Base-by-base conservation (phyloP, 768 basidiomycete genomes). In the Rhizopogon sp. region DNA sequence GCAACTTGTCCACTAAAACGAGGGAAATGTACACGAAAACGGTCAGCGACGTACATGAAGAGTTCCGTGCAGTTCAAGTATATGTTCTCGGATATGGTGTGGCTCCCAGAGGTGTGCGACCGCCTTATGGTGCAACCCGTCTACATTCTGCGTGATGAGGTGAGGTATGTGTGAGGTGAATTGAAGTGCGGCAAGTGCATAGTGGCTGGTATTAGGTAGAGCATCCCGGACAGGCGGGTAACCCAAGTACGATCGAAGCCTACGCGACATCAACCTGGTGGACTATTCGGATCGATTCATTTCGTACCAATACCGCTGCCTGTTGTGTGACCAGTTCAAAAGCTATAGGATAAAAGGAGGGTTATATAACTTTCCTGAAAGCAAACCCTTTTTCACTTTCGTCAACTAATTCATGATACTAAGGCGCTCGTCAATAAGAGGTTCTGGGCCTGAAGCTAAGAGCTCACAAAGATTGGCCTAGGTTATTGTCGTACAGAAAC, bases 111-210 rank as follows among this genome's bases (percentile, higher is more conserved):
- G 76, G 65, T 72, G 70, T 37, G 70, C 54, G 17, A 89, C 70
- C 7, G 92, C 90, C 70, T 90, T 92, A 50, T 85, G 85, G 64
- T 98, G 95, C 6, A 98, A 80, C 2, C 93, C 94, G 64, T 98
- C 96, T n/a, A 98, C 95, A 60, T 90, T 90, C 69, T 87, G 88
- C 0, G 96, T 98, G 58, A 98, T 83, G 33, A 94, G 68, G 28
- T 74, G 72, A 20, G 78, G 70, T 17, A 90, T 74, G 51, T 84
- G 69, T 3, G 78, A 80, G 8, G 87, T 71, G 59, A 90, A 76
- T 63, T 91, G 87, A 45, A 97, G 74, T 2, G 93, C 91, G 5
- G 90, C 88, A 28, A 98, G 72, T 8, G 90, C 87, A 61, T 82
- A 90, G 66, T 98, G 96, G 0, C 89, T 94, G 4, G 92, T 85